A percentile compares a stretch with the other conserved stretches of the same genome.
phyloP scores from a whole-genome alignment of 805 yeast species.

The Pichia cabralensis region DNA sequence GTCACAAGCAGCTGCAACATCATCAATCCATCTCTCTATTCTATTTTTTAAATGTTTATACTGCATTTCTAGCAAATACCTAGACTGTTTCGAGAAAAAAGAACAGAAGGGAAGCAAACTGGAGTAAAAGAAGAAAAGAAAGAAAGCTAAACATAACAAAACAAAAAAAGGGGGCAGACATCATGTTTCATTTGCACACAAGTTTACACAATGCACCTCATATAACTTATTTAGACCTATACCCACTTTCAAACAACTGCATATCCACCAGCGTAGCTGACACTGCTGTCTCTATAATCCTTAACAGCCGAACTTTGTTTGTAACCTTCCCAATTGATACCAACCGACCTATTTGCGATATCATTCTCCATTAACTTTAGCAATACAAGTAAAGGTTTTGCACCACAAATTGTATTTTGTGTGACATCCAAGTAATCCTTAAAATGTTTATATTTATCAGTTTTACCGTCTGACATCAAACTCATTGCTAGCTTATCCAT shows the following conservation, averaged over 20 bases:
- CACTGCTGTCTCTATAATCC: slow-evolving; percentile 55
- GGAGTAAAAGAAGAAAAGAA: no score
- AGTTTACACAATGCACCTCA: no score
- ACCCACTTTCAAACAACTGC: slow-evolving; percentile 26
- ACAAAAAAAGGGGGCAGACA: no score
- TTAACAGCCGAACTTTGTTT: slow-evolving; percentile 58
- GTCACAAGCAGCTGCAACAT: no score
- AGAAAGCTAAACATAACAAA: no score
- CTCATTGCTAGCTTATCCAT: slow-evolving; percentile 68
- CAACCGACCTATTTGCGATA: slow-evolving; percentile 20
- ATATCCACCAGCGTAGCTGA: slow-evolving; percentile 84
- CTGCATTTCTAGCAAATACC: no score
- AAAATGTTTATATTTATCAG: slow-evolving; percentile 53
- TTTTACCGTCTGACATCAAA: slow-evolving; percentile 44
- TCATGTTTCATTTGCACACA: no score
- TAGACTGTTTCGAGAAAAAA: no score
- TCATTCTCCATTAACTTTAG: slow-evolving; percentile 39
- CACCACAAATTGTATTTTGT: slow-evolving; percentile 90
- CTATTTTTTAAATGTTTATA: no score
- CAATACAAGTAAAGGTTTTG: slow-evolving; percentile 65
- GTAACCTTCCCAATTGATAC: slow-evolving; percentile 46
- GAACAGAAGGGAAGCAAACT: no score
- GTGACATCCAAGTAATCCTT: slow-evolving; percentile 55
- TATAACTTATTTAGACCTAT: no score
- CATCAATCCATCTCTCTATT: no score